Conservation (phyloP, 139 green algal species). For the Pseudopediastrum boryanum region DNA sequence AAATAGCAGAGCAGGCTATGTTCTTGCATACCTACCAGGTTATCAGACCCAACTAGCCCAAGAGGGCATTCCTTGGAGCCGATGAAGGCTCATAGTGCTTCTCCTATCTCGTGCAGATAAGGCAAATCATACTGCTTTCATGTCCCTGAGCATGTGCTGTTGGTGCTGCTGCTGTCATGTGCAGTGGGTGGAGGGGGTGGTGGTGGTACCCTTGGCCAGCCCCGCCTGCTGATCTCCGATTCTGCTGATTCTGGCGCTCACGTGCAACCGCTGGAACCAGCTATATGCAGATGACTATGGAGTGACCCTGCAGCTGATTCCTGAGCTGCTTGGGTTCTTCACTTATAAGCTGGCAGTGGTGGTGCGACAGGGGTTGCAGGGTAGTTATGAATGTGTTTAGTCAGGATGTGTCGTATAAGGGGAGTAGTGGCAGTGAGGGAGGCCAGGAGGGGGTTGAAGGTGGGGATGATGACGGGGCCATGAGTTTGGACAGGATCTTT, state of each 20-base stretch:
- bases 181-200: conserved; percentile 30
- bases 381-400: conserved; percentile 44
- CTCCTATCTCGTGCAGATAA: too few relatives aligned
- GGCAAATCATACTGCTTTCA: too few relatives aligned
- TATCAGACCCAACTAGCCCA: too few relatives aligned
- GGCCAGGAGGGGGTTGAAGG: too few relatives aligned
- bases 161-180: not conserved
- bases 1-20: too few relatives aligned
- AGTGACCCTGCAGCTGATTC: conserved; percentile 83
- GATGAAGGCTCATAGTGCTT: too few relatives aligned
- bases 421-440: too few relatives aligned
- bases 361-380: conserved; percentile 52
- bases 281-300: conserved; percentile 67
- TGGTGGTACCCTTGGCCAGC: conserved; percentile 59
- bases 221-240: conserved; percentile 87
- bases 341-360: conserved; percentile 94
- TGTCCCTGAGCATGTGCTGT: not conserved
- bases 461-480: not conserved
- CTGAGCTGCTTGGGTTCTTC: conserved; percentile 95
- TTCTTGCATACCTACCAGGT: too few relatives aligned
- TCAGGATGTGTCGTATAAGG: too few relatives aligned
- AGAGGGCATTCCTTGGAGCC: too few relatives aligned
- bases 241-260: conserved; percentile 86
- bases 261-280: conserved; percentile 85
- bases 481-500: conserved; percentile 32